Base-by-base conservation (phyloP, 805 yeast genomes). In the Priceomyces melissophilus region DNA sequence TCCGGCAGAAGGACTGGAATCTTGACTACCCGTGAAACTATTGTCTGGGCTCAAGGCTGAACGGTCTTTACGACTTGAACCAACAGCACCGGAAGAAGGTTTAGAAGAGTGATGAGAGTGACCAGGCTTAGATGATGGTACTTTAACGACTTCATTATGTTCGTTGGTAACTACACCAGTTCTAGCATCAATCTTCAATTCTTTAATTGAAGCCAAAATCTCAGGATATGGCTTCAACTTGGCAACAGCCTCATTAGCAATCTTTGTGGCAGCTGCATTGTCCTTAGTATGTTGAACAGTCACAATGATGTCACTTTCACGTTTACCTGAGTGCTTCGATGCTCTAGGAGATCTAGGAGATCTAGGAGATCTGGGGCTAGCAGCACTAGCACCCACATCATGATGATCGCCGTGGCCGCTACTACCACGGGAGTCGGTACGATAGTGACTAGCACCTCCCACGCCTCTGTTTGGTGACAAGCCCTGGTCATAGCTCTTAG, bases 111-210 rank as follows among this genome's bases (percentile, higher is more conserved):
- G n/a, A 25, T 16, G n/a, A 10, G 30, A 14, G 23, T 20, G 12
- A 5, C 9, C 13, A 9, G 37, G 7, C 25, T 20, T 20, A 30
- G 25, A 20, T 5, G 12, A 3, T n/a, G 38, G 35, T 10, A 32
- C 17, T 14, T 39, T 15, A 12, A 39, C 28, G 2, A 27, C 14
- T n/a, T 32, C 29, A 17, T 61, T 64, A 13, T 48, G 47, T 38
- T 61, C 65, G 42, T 63, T 62, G 17, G 55, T 47, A 12, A 63
- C 57, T 11, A 48, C 41, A 7, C 70, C 70, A 14, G 61, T 50
- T 13, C 34, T 33, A 11, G 63, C 64, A 43, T 65, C 61, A 15
- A 65, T 59, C 37, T 41, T 54, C 37, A 64, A 46, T 37, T 57
- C 61, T 40, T 52, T 49, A 17, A 53, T 54, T 10, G 41, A 35